Percentiles rank a stretch among this genome's conserved stretches.
These are phyloP conservation scores for Syzygium aromaticum DNA, from an alignment of 345 rosid genomes.

Conservation along the genomic window DNA sequence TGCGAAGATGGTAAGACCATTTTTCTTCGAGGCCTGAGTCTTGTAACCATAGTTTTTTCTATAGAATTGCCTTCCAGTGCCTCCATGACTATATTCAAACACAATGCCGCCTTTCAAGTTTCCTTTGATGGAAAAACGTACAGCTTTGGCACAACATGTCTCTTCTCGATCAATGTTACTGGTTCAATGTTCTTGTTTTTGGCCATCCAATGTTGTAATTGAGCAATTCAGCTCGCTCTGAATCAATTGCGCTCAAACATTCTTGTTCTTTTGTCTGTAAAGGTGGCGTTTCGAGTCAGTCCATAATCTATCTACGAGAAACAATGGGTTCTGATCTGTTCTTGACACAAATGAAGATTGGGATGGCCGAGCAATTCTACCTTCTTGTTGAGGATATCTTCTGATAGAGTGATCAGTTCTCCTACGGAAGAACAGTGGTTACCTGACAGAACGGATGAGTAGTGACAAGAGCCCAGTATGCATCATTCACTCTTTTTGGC, in stretches of 20 bases:
- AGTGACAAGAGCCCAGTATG: neutral
- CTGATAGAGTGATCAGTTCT: neutral
- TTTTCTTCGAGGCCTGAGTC: neutral
- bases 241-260: neutral
- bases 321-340: neutral
- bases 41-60: neutral
- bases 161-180: neutral
- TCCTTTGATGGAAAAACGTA: neutral
- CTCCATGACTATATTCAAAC: neutral
- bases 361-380: neutral
- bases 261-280: neutral
- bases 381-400: neutral
- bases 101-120: neutral
- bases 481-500: neutral
- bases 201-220: neutral
- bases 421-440: neutral
- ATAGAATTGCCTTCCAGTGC: neutral
- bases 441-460: neutral
- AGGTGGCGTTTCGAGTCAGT: neutral
- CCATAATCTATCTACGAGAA: neutral
- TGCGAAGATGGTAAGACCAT: neutral
- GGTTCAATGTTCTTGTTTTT: neutral
- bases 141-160: neutral
- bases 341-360: neutral
- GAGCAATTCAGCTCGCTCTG: neutral